phyloP scores from a whole-genome alignment of 495 filamentous ascomycete genomes.

The Penicillium antarcticum region DNA sequence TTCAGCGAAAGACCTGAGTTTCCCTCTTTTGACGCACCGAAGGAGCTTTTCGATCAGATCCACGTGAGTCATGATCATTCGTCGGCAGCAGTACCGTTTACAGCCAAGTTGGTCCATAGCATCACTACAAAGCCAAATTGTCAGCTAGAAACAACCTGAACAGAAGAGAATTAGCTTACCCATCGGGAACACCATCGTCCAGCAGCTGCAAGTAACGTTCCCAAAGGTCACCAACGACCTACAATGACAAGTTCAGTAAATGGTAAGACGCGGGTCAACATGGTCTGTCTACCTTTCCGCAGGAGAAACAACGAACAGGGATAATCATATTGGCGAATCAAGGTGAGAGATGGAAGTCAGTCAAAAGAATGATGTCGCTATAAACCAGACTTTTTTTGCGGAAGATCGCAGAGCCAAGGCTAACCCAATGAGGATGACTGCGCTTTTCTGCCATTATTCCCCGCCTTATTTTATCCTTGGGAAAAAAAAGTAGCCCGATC shows the following conservation, averaged over 20 bases:
- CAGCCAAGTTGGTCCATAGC: constrained; percentile 92
- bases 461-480: constrained; percentile 11
- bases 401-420: constrained; percentile 10
- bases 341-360: constrained; percentile 12
- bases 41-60: constrained; percentile 98
- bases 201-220: constrained; percentile 84
- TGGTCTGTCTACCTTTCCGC: constrained; percentile 75
- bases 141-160: neutral
- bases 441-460: constrained; percentile 16
- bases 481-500: neutral
- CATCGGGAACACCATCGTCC: constrained; percentile 72
- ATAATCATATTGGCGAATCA: constrained; percentile 76
- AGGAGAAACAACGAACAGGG: constrained; percentile 96
- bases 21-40: constrained; percentile 55
- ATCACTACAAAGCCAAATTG: constrained; percentile 51
- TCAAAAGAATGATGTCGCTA: constrained; percentile 8
- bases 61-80: constrained; percentile 99
- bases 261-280: neutral
- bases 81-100: constrained; percentile 93
- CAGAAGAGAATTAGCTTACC: constrained; percentile 45
- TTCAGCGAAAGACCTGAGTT: too few species aligned
- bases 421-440: constrained; percentile 3
- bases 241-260: constrained; percentile 15
- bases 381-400: constrained; percentile 22
- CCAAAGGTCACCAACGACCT: constrained; percentile 98